phyloP scores from a whole-genome alignment of 129 eudicot species.

The Solidago caesia region DNA sequence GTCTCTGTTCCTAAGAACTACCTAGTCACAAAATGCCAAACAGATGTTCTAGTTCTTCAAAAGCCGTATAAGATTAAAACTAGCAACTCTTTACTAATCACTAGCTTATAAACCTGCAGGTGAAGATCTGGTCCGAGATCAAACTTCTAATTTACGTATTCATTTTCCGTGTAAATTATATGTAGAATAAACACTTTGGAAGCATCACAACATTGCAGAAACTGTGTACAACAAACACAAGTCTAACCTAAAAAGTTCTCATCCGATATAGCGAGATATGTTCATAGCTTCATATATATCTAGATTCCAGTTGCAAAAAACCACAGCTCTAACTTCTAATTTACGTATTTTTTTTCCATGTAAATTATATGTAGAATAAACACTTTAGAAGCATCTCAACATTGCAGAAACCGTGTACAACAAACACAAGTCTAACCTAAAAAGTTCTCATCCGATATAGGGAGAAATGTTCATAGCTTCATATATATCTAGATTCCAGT shows the following conservation, averaged over 20 bases:
- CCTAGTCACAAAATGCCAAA: neutral
- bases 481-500: slow-evolving; percentile 10
- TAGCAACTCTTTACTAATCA: neutral
- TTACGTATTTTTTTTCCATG: neutral
- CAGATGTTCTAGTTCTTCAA: slow-evolving; percentile 4
- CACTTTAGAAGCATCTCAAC: neutral
- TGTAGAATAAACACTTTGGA: neutral
- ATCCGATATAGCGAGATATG: neutral
- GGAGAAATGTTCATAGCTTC: neutral
- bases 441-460: neutral
- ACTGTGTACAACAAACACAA: neutral
- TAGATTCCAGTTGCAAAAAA: slow-evolving; percentile 4
- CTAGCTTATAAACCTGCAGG: too few species aligned
- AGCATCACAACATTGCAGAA: neutral
- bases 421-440: neutral
- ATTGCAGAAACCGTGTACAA: neutral
- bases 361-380: neutral
- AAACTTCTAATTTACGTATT: slow-evolving; percentile 5
- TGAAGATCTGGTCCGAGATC: neutral
- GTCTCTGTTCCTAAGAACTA: neutral
- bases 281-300: slow-evolving; percentile 7
- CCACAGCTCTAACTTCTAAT: slow-evolving; percentile 7
- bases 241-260: neutral
- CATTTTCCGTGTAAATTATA: neutral
- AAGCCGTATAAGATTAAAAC: neutral